Conservation (phyloP, 441 rosid genomes). For the Adansonia madagascariensis region DNA sequence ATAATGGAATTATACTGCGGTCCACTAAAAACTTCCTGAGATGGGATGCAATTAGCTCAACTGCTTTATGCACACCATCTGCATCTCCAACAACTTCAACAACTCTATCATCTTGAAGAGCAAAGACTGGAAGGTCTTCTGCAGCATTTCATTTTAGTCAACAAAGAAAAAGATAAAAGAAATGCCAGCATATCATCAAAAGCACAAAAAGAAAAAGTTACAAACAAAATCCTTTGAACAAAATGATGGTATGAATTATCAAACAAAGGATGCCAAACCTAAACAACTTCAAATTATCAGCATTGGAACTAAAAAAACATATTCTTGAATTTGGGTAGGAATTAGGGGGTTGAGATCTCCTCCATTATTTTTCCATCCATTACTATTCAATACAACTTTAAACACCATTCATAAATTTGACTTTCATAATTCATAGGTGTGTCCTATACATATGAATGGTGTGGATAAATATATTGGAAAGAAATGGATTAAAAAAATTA, state of each 20-base stretch:
- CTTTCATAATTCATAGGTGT: too few species aligned
- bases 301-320: background rate
- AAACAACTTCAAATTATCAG: background rate
- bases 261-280: conserved; percentile 1
- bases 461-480: too few species aligned
- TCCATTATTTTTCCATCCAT: too few species aligned
- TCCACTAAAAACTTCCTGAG: conserved; percentile 95
- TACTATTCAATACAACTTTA: too few species aligned
- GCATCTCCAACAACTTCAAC: conserved; percentile 89
- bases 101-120: conserved; percentile 97
- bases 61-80: conserved; percentile 78
- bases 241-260: background rate
- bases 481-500: too few species aligned
- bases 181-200: background rate
- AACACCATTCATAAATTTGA: too few species aligned
- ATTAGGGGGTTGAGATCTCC: background rate
- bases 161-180: conserved; percentile 5
- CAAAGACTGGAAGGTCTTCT: conserved; percentile 90
- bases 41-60: conserved; percentile 92
- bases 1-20: conserved; percentile 81
- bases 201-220: background rate
- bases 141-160: conserved; percentile 36
- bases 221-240: background rate
- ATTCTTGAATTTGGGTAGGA: conserved; percentile 4
- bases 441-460: too few species aligned